These are phyloP conservation scores for Mycena sanguinolenta DNA, from an alignment of 768 basidiomycete species.

Conservation along the genomic window DNA sequence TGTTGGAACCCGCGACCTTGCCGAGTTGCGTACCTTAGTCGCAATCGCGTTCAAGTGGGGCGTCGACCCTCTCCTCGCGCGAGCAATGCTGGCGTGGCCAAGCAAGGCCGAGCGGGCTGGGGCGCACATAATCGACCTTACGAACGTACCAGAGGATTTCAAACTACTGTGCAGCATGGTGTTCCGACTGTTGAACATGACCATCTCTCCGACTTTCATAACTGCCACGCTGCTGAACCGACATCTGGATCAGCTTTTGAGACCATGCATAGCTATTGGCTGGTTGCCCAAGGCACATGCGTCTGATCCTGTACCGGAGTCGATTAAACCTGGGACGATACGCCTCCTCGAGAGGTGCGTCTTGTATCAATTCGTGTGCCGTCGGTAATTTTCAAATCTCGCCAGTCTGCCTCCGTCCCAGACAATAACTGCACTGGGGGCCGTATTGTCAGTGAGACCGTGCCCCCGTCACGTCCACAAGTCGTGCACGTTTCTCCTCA, in stretches of 20 bases:
- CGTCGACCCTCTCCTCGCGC: conserved; percentile 64
- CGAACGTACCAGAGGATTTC: conserved; percentile 58
- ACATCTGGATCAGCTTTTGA: conserved; percentile 71
- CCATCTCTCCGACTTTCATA: conserved; percentile 73
- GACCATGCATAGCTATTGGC: conserved; percentile 72
- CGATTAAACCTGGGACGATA: conserved; percentile 64
- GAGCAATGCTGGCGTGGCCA: conserved; percentile 58
- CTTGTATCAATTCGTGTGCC: conserved; percentile 33
- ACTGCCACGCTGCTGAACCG: conserved; percentile 67
- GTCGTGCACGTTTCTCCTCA: conserved; percentile 73
- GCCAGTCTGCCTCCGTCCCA: conserved; percentile 75
- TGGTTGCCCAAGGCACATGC: conserved; percentile 76
- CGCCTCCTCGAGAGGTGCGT: conserved; percentile 76
- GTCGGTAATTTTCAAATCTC: conserved; percentile 33
- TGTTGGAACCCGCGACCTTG: conserved; percentile 78
- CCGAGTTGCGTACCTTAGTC: conserved; percentile 71
- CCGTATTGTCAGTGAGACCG: conserved; percentile 62
- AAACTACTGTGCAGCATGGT: conserved; percentile 57
- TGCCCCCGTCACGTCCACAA: conserved; percentile 68
- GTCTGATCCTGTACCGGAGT: conserved; percentile 54
- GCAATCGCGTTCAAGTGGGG: conserved; percentile 84
- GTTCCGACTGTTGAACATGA: conserved; percentile 57
- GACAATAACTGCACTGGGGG: conserved; percentile 74
- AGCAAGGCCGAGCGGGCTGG: conserved; percentile 37
- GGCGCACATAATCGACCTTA: conserved; percentile 57